Percentiles rank a stretch among this genome's conserved stretches.
Evolutionary conservation across 805 yeast genomes (phyloP).

Genomic region (Candida hungchunana): DNA sequence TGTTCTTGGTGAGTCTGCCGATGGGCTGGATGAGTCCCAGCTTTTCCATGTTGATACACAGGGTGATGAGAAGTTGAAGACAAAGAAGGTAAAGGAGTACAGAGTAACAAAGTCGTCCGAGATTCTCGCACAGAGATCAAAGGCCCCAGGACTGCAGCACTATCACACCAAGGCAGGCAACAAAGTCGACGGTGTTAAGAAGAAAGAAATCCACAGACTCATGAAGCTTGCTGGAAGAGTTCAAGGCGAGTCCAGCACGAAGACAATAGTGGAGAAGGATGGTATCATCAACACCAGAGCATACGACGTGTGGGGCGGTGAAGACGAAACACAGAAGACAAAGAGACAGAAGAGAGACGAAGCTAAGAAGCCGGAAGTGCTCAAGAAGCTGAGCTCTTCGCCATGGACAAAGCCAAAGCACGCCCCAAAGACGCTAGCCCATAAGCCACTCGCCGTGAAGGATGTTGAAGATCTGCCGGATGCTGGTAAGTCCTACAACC

Average conservation of each 20-base stretch:
- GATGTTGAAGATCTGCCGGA: slow-evolving; percentile 55
- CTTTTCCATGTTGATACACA: slow-evolving; percentile 65
- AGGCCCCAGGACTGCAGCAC: slow-evolving; percentile 59
- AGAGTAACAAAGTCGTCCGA: slow-evolving; percentile 36
- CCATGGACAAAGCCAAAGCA: slow-evolving; percentile 50
- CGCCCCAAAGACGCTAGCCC: slow-evolving; percentile 51
- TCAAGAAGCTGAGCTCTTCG: slow-evolving; percentile 35
- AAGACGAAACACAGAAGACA: slow-evolving; percentile 10
- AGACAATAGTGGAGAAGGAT: slow-evolving; percentile 55
- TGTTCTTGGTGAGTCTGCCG: slow-evolving; percentile 43
- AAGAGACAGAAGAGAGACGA: slow-evolving; percentile 20
- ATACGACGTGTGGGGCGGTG: slow-evolving; percentile 70
- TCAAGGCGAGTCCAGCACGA: slow-evolving; percentile 46
- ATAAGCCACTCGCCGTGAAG: slow-evolving; percentile 50
- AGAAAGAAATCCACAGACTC: slow-evolving; percentile 31
- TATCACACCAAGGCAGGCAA: slow-evolving; percentile 38
- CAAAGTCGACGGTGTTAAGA: slow-evolving; percentile 44
- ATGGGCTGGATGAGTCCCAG: slow-evolving; percentile 37
- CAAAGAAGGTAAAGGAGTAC: slow-evolving; percentile 30
- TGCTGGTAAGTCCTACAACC: slow-evolving; percentile 92
- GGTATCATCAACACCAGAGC: slow-evolving; percentile 52
- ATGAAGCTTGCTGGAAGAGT: slow-evolving; percentile 75
- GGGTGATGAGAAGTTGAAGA: slow-evolving; percentile 44
- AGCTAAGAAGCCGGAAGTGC: slow-evolving; percentile 34
- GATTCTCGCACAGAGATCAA: slow-evolving; percentile 68